Base-by-base conservation (phyloP, 164 flowering plant species). In the Vitis riparia region DNA sequence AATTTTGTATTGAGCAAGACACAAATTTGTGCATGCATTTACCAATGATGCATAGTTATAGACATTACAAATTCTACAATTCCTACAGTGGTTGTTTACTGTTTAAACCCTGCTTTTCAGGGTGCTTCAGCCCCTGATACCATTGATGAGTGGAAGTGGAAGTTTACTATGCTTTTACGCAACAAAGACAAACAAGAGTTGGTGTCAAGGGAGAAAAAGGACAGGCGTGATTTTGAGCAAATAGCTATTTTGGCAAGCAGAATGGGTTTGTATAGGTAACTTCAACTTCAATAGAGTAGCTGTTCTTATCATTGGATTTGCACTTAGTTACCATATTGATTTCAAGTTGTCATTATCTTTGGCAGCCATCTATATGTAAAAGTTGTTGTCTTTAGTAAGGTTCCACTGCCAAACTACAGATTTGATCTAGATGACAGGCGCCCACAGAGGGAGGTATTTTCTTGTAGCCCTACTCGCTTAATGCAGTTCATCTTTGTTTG, bases 221-320 rank as follows among this genome's bases (percentile, higher is more conserved):
- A 93, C 69, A 72, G 97, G 50, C 87, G 81, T 59, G 88, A 88
- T 71, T 95, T 80, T 78, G 93, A 84, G 64, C 86, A 93, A 76
- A 83, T 95, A 71, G 84, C 96, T 59, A 83, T 89, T 65, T 55
- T 93, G 68, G 99, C 98, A 27, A 83, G 78, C 67, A 80, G 75
- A 75, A 82, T 95, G 97, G 98, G 97, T 60, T 81, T 95, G 79
- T 80, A 90, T 75, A 88, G 99, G 99, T 95, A 89, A 65, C 16
- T 56, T 71, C 17, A 30, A 29, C 15, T 27, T 67, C 65, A 5
- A 50, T 15, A 17, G 4, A 47, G 53, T 13, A 50, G 29, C 3
- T 10, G 9, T n/a, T 51, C 5, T 19, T 62, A 10, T 57, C 23
- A 17, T 3, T 51, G 8, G 8, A 32, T 62, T 55, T 63, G 44